Conservation (phyloP, 192 early-diverging fungal species). For the Kappamyces sp. region DNA sequence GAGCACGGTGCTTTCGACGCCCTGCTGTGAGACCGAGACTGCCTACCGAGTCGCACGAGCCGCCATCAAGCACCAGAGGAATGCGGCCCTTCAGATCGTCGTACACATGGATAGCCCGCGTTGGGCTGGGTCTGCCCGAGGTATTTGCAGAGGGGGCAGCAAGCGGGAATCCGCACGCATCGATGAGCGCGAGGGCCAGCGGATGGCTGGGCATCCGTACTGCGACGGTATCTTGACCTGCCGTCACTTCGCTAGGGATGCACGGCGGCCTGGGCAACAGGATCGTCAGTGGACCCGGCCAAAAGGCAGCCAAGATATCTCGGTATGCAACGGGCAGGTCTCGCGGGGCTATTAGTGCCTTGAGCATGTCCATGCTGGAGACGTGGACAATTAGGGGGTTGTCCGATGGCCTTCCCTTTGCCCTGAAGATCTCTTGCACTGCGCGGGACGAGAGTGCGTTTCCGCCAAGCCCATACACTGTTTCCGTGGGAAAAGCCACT, state of each 20-base stretch:
- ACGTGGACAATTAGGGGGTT: constrained; percentile 98
- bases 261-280: constrained; percentile 67
- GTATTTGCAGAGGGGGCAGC: constrained; percentile 99
- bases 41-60: constrained; percentile 68
- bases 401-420: constrained; percentile 87
- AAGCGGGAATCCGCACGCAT: constrained; percentile 74
- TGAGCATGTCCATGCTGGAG: constrained; percentile 82
- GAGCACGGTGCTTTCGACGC: constrained; percentile 91
- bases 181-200: constrained; percentile 83
- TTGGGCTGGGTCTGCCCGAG: constrained; percentile 91
- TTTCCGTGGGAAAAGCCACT: constrained; percentile 95
- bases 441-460: constrained; percentile 68
- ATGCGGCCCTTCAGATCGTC: constrained; percentile 74
- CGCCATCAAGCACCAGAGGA: constrained; percentile 85
- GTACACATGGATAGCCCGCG: constrained; percentile 79
- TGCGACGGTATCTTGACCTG: constrained; percentile 79
- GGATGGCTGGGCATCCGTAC: constrained; percentile 89
- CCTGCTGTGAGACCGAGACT: constrained; percentile 51
- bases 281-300: constrained; percentile 94
- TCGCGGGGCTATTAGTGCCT: constrained; percentile 45
- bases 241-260: constrained; percentile 75
- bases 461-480: constrained; percentile 94
- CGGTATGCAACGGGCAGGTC: constrained; percentile 66
- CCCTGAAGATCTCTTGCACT: constrained; percentile 69
- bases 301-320: constrained; percentile 58